Percentiles rank a stretch among this genome's conserved stretches.
Conservation (phyloP, 73 alveolate species). For the Paramecium caudatum region DNA sequence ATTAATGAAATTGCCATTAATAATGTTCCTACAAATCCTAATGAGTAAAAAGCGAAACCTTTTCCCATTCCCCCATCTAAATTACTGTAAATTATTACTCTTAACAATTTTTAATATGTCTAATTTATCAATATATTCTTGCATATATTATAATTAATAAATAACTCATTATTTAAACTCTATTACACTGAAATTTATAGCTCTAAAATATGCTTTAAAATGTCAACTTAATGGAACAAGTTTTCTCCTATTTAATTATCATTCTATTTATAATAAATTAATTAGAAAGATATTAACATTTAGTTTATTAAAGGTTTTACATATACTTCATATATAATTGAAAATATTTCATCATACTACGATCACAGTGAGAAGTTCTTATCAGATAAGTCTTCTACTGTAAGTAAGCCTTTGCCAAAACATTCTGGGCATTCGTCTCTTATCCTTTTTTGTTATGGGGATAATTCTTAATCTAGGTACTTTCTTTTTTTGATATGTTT, state of each 20-base stretch:
- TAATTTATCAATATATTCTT: conserved; percentile 34
- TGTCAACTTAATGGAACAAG: no score
- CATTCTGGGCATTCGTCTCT: conserved; percentile 1
- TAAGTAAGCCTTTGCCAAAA: neutral
- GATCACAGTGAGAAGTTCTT: conserved; percentile 5
- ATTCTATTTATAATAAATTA: no score
- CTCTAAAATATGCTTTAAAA: no score
- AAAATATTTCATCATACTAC: neutral
- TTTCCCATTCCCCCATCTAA: conserved; percentile 33
- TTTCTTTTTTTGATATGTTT: neutral
- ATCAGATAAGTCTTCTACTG: conserved; percentile 1
- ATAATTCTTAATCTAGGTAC: conserved; percentile 20
- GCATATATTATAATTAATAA: no score
- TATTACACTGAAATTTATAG: no score
- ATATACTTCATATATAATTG: neutral
- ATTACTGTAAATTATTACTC: neutral
- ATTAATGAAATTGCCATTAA: conserved; percentile 12
- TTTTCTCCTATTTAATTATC: no score
- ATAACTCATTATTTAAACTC: no score
- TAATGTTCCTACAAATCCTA: conserved; percentile 20
- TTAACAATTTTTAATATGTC: conserved; percentile 19
- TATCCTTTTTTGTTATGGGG: conserved; percentile 22
- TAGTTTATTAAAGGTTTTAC: conserved; percentile 35
- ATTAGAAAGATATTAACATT: no score
- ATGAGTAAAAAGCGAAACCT: neutral